phyloP scores from a whole-genome alignment of 352 stramenopile genomes.

The Phytophthora vignae region DNA sequence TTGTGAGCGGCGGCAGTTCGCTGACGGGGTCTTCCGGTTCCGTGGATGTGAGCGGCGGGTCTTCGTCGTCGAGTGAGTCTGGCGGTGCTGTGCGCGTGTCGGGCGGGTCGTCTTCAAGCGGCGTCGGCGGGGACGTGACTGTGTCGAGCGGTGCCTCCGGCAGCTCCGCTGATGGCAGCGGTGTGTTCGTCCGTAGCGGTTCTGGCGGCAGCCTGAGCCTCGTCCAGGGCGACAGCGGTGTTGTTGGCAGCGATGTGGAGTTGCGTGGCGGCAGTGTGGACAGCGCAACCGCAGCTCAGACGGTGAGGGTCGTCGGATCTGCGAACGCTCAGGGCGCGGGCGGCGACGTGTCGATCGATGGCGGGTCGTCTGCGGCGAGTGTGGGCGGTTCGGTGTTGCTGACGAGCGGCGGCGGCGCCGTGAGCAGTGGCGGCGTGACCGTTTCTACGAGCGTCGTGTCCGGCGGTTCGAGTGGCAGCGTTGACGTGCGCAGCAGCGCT shows the following conservation, averaged over 20 bases:
- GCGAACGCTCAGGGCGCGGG: conserved; percentile 30
- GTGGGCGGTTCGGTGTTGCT: too few species aligned
- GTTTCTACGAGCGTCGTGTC: too few species aligned
- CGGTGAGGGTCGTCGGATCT: conserved; percentile 34
- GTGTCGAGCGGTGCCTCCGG: conserved; percentile 33
- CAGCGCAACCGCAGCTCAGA: conserved; percentile 23
- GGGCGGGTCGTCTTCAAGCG: conserved; percentile 24
- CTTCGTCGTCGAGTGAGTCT: conserved; percentile 25
- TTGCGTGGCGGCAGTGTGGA: conserved; percentile 26
- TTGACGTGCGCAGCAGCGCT: conserved; percentile 24
- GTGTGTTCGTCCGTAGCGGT: conserved; percentile 28
- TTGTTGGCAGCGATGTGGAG: conserved; percentile 36
- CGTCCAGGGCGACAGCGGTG: conserved; percentile 28
- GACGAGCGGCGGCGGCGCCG: too few species aligned
- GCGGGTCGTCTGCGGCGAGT: too few species aligned
- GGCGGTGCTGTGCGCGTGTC: conserved; percentile 15
- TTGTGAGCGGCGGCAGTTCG: too few species aligned
- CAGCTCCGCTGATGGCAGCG: conserved; percentile 17
- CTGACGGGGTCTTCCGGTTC: too few species aligned
- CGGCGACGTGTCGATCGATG: conserved; percentile 37
- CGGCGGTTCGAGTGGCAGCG: too few species aligned
- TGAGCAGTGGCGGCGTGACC: too few species aligned
- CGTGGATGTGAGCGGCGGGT: conserved; percentile 19
- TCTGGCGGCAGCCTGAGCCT: conserved; percentile 32
- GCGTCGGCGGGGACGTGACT: conserved; percentile 32